Percentiles rank a stretch among this genome's conserved stretches.
Evolutionary conservation across 2,329 filamentous ascomycete genomes (phyloP).

Genomic region (Scleromitrula shiraiana): DNA sequence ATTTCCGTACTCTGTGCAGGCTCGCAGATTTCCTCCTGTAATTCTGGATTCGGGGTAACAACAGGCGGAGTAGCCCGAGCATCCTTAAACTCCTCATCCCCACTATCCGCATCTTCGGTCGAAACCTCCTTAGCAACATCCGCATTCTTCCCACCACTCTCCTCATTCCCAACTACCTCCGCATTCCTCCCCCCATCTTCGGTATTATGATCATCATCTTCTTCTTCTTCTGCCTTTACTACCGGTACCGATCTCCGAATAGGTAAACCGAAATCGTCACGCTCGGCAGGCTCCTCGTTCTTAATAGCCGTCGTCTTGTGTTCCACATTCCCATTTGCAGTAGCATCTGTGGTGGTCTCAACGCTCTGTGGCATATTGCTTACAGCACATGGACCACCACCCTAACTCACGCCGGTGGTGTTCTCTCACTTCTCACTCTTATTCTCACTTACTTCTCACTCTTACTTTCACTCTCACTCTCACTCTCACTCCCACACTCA

Average conservation of each 20-base stretch:
- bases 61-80: constrained; percentile 28
- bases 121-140: neutral
- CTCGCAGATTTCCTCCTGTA: constrained; percentile 11
- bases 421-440: too few species aligned
- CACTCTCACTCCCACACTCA: too few species aligned
- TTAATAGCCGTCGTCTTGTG: constrained; percentile 2
- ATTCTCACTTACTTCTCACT: too few species aligned
- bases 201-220: neutral
- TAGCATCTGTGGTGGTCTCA: constrained; percentile 18
- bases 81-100: constrained; percentile 36
- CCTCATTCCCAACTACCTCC: neutral
- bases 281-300: constrained; percentile 33
- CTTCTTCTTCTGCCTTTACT: constrained; percentile 11
- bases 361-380: constrained; percentile 27
- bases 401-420: constrained; percentile 10
- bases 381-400: constrained; percentile 10
- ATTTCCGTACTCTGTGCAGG: neutral
- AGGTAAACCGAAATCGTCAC: constrained; percentile 67
- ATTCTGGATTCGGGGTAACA: constrained; percentile 16
- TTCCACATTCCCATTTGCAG: constrained; percentile 16
- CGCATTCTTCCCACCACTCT: constrained; percentile 5
- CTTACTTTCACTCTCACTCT: too few species aligned
- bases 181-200: neutral
- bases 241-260: constrained; percentile 39
- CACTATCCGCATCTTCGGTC: constrained; percentile 29